Base-by-base conservation (phyloP, 176 grass and related monocot genomes). In the Lolium rigidum region DNA sequence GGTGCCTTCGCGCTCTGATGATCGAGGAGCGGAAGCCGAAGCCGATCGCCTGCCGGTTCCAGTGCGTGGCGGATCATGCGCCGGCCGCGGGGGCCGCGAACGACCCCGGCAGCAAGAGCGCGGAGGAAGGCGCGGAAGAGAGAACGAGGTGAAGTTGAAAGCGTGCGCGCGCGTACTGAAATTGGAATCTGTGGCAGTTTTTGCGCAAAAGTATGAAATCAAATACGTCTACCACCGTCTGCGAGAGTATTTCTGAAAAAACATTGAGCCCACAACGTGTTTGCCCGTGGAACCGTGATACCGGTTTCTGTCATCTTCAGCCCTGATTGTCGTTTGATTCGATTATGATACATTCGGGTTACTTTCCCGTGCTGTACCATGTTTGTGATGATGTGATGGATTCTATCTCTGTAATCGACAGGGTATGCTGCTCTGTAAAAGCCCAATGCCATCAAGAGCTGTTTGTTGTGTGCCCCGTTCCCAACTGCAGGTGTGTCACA, bases 1-100 rank as follows among this genome's bases (percentile, higher is more conserved):
- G 90, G 44, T 98, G 96, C 86, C 96, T 98, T 11, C 90, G 91
- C 54, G 73, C 91, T 57, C 83, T 98, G 74, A 89, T 95, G 81
- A 92, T 98, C 90, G 93, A 98, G 82, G 51, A 74, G 26, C 80
- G 46, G 37, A 95, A 84, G 62, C 88, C 90, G 14, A 87, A n/a
- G 70, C 85, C 88, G 14, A 49, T 79, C 35, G 74, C 91, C 39
- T 98, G 96, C 68, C 83, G 89, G 52, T 92, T 90, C 79, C 91
- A 85, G 76, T 94, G 96, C 24, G 86, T 86, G 17, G 64, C 86
- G 20, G 85, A 84, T 26, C 89, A 91, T 55, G 16, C 54, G 62
- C 16, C n/a, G 61, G 5, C 73, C 47, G 20, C 64, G 3, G 56
- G 37, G 56, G 14, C 84, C 2, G 21, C 49, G n/a, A 76, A 68